phyloP scores from a whole-genome alignment of 2,329 filamentous ascomycete species.

The Fusarium pseudonygamai region DNA sequence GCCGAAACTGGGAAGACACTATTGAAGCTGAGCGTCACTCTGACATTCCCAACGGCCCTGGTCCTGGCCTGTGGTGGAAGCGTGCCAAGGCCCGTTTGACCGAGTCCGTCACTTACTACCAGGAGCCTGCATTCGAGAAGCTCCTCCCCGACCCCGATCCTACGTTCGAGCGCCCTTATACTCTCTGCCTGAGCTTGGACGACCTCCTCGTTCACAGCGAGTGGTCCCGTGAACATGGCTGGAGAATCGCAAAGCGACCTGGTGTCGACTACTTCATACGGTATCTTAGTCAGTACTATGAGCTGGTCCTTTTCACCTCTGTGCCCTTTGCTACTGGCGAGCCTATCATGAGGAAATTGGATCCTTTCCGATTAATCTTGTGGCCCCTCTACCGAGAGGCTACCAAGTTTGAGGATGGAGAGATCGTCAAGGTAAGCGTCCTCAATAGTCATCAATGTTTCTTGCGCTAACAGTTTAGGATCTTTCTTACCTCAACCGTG shows the following conservation, averaged over 20 bases:
- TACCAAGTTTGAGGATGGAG: constrained; percentile 95
- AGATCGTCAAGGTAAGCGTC: constrained; percentile 85
- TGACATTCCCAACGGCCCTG: constrained; percentile 84
- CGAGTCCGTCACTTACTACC: constrained; percentile 89
- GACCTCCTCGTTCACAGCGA: constrained; percentile 95
- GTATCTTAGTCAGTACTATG: constrained; percentile 97
- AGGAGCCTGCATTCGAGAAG: constrained; percentile 94
- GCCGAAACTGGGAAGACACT: constrained; percentile 87
- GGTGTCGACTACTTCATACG: constrained; percentile 97
- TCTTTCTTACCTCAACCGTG: constrained; percentile 96
- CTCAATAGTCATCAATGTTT: no score
- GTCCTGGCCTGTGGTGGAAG: constrained; percentile 77
- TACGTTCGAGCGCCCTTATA: constrained; percentile 85
- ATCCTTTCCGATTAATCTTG: constrained; percentile 93
- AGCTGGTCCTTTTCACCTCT: constrained; percentile 94
- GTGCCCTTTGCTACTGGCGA: constrained; percentile 87
- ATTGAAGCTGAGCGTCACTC: constrained; percentile 76
- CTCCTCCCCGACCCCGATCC: constrained; percentile 86
- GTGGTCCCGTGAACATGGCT: constrained; percentile 93
- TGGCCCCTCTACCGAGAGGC: constrained; percentile 96
- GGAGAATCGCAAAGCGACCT: constrained; percentile 93
- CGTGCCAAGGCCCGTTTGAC: constrained; percentile 79
- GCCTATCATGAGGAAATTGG: constrained; percentile 89
- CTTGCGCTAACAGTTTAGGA: constrained; percentile 65
- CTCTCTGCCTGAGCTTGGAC: constrained; percentile 90